Base-by-base conservation (phyloP, 257 asterid genomes). In the Scutellaria galericulata region DNA sequence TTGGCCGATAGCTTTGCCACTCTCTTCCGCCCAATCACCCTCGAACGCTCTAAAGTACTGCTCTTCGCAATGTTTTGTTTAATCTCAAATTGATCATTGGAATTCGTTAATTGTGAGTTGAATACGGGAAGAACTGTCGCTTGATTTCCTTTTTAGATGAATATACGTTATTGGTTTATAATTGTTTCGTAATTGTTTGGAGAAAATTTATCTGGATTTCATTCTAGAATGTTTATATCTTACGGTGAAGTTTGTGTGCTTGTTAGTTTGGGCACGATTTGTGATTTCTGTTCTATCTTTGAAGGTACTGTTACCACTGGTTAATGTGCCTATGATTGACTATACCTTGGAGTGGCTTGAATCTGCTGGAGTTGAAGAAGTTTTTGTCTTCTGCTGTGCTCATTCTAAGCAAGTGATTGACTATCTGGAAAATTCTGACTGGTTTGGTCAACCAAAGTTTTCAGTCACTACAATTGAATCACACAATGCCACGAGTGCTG, bases 1-100 rank as follows among this genome's bases (percentile, higher is more conserved):
- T 81, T 94, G 83, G 99, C 99, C 12, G 99, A 94, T 78, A 94
- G 97, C 82, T 94, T 94, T 76, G 84, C 97, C 75, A 90, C 97
- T 59, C 92, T 86, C 77, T 94, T 94, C 88, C 96, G 97, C 64
- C 99, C 99, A 62, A 91, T 94, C 60, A 91, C 97, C 10, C 95
- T 94, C 52, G 99, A 94, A 78, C 92, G 97, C 52, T 97, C 99
- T 53, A 94, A 94, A 86, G 98, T 89, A 75, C 63, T 41, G 35
- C n/a, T 15, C 57, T 40, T 44, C 7, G 12, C 45, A 46, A 55
- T 35, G 15, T 46, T 45, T 35, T 35, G 53, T 59, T 65, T 18
- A 31, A 14, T 50, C 40, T 46, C 22, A 45, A n/a, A 9, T 57
- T 64, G 52, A 22, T 58, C 27, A 27, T 50, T 7, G 5, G 10